These are phyloP conservation scores for Trametes polyzona DNA, from an alignment of 1,284 basidiomycete species.

Conservation along the genomic window DNA sequence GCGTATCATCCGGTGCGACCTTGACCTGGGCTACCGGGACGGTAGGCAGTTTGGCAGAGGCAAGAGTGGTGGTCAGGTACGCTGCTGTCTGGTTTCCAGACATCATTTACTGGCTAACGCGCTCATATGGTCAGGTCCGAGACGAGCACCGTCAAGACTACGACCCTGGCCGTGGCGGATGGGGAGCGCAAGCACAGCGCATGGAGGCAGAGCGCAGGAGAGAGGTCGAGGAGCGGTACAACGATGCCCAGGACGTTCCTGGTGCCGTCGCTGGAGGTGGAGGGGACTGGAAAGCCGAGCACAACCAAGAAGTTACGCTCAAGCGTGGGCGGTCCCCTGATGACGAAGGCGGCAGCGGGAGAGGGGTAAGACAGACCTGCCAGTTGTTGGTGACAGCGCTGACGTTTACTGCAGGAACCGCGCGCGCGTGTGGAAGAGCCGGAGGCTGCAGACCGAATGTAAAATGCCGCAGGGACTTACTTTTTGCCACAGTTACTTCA, in stretches of 20 bases:
- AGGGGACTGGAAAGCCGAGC: constrained; percentile 76
- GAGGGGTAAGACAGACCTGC: constrained; percentile 50
- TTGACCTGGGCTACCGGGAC: constrained; percentile 98
- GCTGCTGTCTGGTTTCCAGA: neutral
- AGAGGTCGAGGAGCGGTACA: constrained; percentile 89
- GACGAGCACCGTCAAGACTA: constrained; percentile 99
- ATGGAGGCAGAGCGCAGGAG: constrained; percentile 79
- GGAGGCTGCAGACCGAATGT: constrained; percentile 62
- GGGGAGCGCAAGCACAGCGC: constrained; percentile 89
- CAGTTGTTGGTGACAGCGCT: constrained; percentile 11
- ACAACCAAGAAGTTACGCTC: constrained; percentile 42
- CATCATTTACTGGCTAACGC: neutral
- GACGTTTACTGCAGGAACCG: constrained; percentile 42
- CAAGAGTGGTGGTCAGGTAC: constrained; percentile 93
- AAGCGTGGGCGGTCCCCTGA: constrained; percentile 75
- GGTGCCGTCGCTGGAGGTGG: constrained; percentile 85
- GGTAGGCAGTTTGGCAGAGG: constrained; percentile 97
- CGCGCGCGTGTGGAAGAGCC: constrained; percentile 63
- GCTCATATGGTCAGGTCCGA: constrained; percentile 53
- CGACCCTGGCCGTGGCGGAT: constrained; percentile 93
- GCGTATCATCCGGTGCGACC: constrained; percentile 96
- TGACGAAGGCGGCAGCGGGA: constrained; percentile 61
- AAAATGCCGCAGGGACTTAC: neutral
- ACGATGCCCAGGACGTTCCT: constrained; percentile 79
- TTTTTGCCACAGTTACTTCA: neutral